Base-by-base conservation (phyloP, 169 alveolate genomes). In the Plasmodium knowlesi region DNA sequence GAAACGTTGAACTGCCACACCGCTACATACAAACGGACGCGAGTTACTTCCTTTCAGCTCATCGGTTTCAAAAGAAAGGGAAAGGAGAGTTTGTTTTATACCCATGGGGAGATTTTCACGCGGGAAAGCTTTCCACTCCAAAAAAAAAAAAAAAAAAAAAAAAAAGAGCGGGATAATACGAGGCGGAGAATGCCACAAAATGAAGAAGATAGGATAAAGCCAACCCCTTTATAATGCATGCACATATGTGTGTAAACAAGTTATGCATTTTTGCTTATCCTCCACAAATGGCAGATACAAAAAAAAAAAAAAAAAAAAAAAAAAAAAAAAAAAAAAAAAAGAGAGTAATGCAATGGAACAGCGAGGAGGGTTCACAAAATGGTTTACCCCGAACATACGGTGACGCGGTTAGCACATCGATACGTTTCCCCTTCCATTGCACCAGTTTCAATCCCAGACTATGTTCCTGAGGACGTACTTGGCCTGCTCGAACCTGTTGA, bases 401-500 rank as follows among this genome's bases (percentile, higher is more conserved):
- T 12, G 19, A 46, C 57, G 57, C 57, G 57, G 61, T 50, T 50
- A 12, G 22, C 61, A 50, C 22, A 50, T 50, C 25, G 61, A 22
- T 14, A 16, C 9, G 16, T 50, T 9, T 50, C 1, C 8, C 9
- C 61, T 16, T 16, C 61, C n/a, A 10, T 46, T 46, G 32, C 34
- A n/a, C 5, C 0, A 6, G 30, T 16, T 1, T 80, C 61, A 91
- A 25, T 80, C 92, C 95, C 95, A 91, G n/a, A 91, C 46, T 34
- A 91, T 91, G 37, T 91, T 71, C 5, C 70, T 30, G 2, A 72
- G 71, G 1, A 82, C 12, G 34, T 32, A 82, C 37, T 91, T 91
- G 25, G 95, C 95, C 32, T 91, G 95, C 54, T 91, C 95, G 78
- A 43, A 91, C 2, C 95, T 30, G 25, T 82, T 82, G 1, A 76